A percentile compares a stretch with the other conserved stretches of the same genome.
phyloP scores from a whole-genome alignment of 2,329 filamentous ascomycete genomes.

The Diaporthe eres region DNA sequence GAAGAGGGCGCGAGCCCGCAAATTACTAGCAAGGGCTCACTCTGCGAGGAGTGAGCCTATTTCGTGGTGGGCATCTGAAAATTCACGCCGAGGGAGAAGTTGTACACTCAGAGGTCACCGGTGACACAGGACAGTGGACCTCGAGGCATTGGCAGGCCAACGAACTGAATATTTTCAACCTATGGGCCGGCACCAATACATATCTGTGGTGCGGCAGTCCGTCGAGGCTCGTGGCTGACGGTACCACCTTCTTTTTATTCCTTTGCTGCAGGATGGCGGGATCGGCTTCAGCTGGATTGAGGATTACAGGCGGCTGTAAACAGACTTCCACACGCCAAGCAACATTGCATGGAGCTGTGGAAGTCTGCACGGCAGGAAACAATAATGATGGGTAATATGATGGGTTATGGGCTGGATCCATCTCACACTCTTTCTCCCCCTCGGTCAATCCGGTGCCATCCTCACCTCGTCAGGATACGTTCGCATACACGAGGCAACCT shows the following conservation, averaged over 20 bases:
- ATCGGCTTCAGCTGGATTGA: slow-evolving; percentile 32
- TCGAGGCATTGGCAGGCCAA: slow-evolving; percentile 15
- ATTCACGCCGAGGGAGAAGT: background rate
- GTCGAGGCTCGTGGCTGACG: background rate
- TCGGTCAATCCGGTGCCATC: background rate
- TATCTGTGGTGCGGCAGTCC: background rate
- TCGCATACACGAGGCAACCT: background rate
- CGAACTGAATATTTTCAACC: slow-evolving; percentile 14
- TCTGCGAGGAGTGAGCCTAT: slow-evolving; percentile 10
- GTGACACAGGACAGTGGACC: slow-evolving; percentile 30
- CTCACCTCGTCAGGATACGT: slow-evolving; percentile 7
- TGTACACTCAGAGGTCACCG: slow-evolving; percentile 20
- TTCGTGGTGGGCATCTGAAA: background rate
- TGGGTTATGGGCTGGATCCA: slow-evolving; percentile 36
- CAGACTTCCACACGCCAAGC: background rate
- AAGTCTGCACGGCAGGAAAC: slow-evolving; percentile 18
- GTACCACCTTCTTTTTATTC: background rate
- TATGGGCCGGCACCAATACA: slow-evolving; percentile 26
- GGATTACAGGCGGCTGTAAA: background rate
- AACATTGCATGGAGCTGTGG: background rate
- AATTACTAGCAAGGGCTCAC: background rate
- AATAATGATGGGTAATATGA: slow-evolving; percentile 27
- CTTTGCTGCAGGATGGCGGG: slow-evolving; percentile 39
- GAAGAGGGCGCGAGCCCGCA: slow-evolving; percentile 38
- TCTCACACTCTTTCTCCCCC: slow-evolving; percentile 21